phyloP scores from a whole-genome alignment of 2,329 filamentous ascomycete genomes.

The Aspergillus ochraceus region DNA sequence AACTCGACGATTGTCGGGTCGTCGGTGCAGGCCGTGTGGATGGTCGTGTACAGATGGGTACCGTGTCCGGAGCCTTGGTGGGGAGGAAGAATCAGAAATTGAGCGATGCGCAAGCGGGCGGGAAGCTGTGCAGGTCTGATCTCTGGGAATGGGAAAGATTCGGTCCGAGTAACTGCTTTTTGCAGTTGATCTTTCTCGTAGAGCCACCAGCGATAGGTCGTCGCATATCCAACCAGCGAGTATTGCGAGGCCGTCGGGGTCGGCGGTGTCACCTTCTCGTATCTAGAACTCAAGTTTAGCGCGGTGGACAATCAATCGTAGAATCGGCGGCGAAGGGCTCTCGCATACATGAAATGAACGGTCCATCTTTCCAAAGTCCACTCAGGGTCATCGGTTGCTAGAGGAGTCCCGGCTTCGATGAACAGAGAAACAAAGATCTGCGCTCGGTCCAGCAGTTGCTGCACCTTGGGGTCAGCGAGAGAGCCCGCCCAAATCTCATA shows the following conservation, averaged over 20 bases:
- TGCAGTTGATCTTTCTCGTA: constrained; percentile 41
- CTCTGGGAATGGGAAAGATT: constrained; percentile 43
- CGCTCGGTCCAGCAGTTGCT: constrained; percentile 72
- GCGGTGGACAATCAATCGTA: constrained; percentile 15
- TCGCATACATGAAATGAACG: constrained; percentile 74
- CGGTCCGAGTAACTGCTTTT: constrained; percentile 45
- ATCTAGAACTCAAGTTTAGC: constrained; percentile 31
- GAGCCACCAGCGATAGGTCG: constrained; percentile 81
- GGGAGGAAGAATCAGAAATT: constrained; percentile 87
- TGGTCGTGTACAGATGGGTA: constrained; percentile 73
- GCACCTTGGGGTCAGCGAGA: constrained; percentile 68
- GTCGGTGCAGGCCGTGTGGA: constrained; percentile 69
- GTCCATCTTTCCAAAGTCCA: constrained; percentile 81
- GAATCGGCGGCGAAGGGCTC: background rate
- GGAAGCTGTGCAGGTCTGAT: constrained; percentile 63
- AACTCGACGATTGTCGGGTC: constrained; percentile 74
- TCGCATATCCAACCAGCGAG: constrained; percentile 83
- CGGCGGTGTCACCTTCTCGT: constrained; percentile 54
- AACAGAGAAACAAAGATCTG: constrained; percentile 83
- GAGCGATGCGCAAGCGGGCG: constrained; percentile 81
- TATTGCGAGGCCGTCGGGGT: constrained; percentile 61
- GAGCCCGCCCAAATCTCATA: constrained; percentile 86
- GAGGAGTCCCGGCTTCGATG: constrained; percentile 86
- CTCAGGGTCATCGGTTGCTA: constrained; percentile 70
- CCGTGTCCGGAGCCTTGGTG: constrained; percentile 83